Conservation (phyloP, 805 yeast genomes). For the Lachancea dasiensis region DNA sequence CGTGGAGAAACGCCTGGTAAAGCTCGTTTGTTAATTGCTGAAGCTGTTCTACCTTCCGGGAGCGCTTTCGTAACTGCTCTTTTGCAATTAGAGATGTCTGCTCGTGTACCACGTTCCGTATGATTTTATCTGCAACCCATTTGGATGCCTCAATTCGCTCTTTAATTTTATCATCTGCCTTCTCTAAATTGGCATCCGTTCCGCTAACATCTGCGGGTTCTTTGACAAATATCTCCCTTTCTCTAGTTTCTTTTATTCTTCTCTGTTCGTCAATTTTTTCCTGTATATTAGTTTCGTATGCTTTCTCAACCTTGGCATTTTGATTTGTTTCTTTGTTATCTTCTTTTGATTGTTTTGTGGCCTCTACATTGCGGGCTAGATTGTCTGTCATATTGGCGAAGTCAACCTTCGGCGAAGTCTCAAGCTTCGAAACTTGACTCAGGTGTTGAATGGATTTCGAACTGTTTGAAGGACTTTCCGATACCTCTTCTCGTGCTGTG, state of each 20-base stretch:
- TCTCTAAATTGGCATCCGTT: constrained; percentile 11
- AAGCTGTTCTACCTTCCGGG: constrained; percentile 28
- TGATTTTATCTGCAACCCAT: constrained; percentile 5
- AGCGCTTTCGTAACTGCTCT: constrained; percentile 12
- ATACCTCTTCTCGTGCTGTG: too few relatives aligned
- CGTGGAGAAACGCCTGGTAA: constrained; percentile 55
- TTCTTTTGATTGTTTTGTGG: constrained; percentile 11
- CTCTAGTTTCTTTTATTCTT: constrained; percentile 10
- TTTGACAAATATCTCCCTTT: not conserved
- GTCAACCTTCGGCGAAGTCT: not conserved
- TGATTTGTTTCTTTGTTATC: constrained; percentile 8
- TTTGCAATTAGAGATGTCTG: not conserved
- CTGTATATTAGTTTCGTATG: constrained; percentile 5
- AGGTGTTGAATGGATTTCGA: not conserved
- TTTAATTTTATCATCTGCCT: constrained; percentile 9
- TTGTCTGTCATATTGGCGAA: not conserved
- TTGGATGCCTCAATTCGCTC: constrained; percentile 6
- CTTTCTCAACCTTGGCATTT: not conserved
- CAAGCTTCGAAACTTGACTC: not conserved
- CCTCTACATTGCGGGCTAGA: constrained; percentile 11
- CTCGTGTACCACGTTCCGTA: constrained; percentile 10
- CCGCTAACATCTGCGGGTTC: constrained; percentile 12
- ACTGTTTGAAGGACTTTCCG: too few relatives aligned
- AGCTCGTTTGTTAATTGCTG: constrained; percentile 44
- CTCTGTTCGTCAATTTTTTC: constrained; percentile 7